Base-by-base conservation (phyloP, 352 stramenopile genomes). In the Aphanomyces astaci region DNA sequence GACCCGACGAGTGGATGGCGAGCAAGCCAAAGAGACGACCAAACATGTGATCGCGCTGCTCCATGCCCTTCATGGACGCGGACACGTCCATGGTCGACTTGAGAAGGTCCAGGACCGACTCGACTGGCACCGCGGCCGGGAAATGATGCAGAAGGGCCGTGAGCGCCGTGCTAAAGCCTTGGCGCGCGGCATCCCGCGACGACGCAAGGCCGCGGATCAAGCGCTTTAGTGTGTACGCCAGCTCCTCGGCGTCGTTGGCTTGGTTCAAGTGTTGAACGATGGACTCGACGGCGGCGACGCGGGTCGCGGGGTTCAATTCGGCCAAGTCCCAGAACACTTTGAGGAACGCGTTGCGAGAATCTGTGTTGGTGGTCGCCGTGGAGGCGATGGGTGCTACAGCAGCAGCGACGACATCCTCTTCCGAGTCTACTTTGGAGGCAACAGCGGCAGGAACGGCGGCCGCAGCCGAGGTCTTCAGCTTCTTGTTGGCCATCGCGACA, bases 31-130 rank as follows among this genome's bases (percentile, higher is more conserved):
- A 95, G 24, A 97, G 75, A 19, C 88, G 87, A 19, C 90, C 90
- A 70, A 97, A 95, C 81, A 95, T 87, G 78, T 94, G 82, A 66
- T 97, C 90, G 57, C 90, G 81, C 77, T 97, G 88, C 70, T 97
- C 90, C 82, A 94, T 92, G 63, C 86, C 85, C 71, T 96, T 96
- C 84, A 96, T 94, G 64, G 77, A 86, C 53, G 74, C 77, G 51
- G 82, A 81, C 31, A 92, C 75, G 70, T 94, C 75, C 84, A 95
- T 96, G 60, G 86, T 74, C 3, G 90, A 80, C 27, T 73, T 73
- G 55, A 95, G 70, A 55, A 91, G 70, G 27, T 76, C 69, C 28
- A 89, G 76, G 40, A 90, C 81, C 49, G 80, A 76, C 31, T 74
- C 67, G 22, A 93, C 63, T 28, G 76, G 40, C 10, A 87, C 43